Percentiles rank a stretch among this genome's conserved stretches.
These are phyloP conservation scores for Collybiopsis confluens DNA, from an alignment of 768 basidiomycete genomes.

Conservation along the genomic window DNA sequence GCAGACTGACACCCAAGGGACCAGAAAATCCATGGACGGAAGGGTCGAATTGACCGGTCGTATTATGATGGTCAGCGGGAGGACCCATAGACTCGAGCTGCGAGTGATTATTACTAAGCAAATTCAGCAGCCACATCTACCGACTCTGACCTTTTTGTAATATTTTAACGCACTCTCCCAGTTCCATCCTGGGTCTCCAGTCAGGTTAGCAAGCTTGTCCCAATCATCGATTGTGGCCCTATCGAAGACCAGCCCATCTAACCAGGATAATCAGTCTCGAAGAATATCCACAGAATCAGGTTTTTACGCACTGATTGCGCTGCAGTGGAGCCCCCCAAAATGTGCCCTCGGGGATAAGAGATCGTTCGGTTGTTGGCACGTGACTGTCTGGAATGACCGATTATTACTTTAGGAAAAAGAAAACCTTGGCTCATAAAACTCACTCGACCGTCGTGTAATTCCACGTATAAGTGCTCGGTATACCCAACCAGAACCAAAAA, in stretches of 20 bases:
- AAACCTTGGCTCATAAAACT: too few species aligned
- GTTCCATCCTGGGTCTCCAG: conserved; percentile 23
- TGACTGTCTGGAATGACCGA: neutral
- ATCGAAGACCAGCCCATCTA: conserved; percentile 22
- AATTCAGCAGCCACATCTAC: neutral
- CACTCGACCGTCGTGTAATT: conserved; percentile 22
- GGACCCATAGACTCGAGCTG: conserved; percentile 15
- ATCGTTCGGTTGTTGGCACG: conserved; percentile 9
- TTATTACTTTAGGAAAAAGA: too few species aligned
- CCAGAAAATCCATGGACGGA: conserved; percentile 21
- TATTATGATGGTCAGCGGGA: conserved; percentile 19
- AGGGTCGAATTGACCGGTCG: conserved; percentile 21
- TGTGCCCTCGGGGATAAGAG: conserved; percentile 17
- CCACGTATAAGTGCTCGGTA: conserved; percentile 15
- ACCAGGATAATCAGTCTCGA: neutral
- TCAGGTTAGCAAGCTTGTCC: conserved; percentile 19
- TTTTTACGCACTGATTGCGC: conserved; percentile 15
- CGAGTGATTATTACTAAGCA: neutral
- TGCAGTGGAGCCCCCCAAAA: conserved; percentile 19
- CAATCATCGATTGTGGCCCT: conserved; percentile 22
- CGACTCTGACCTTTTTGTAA: conserved; percentile 16
- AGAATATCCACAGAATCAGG: neutral
- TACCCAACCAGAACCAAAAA: neutral
- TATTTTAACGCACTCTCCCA: conserved; percentile 23
- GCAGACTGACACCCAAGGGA: conserved; percentile 16